Base-by-base conservation (phyloP, 768 basidiomycete genomes). In the Lactifluus hygrophoroides region DNA sequence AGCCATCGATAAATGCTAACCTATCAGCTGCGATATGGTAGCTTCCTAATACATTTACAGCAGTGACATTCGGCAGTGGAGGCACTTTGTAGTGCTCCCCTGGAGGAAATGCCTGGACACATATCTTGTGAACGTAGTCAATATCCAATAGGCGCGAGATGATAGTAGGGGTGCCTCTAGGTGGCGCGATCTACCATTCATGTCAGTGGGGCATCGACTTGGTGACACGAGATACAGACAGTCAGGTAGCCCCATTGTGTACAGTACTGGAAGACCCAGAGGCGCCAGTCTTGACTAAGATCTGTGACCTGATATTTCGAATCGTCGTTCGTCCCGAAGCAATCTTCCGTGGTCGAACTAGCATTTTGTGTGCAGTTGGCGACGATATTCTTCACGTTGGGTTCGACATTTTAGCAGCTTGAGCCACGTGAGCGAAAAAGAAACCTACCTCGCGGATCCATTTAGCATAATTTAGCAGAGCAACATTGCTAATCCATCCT, bases 161-260 rank as follows among this genome's bases (percentile, higher is more conserved):
- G 63, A 98, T 87, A 3, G 84, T 77, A 6, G 92, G 89, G 16
- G 79, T 69, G 5, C 77, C 75, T 37, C 77, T 78, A 1, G 86
- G 87, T 3, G 90, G 90, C 1, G 88, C 80, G 13, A 86, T 85
- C 88, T 91, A 54, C 1, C 14, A 17, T 19, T 2, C 28, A 42
- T 34, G 14, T 25, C 14, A 34, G 17, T 11, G 9, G n/a, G 8
- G 9, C n/a, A 14, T 9, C 19, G n/a, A 23, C 42, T 5, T 21
- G 11, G 21, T 27, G 13, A 52, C 32, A 21, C 25, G 25, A 44
- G 50, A 51, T 21, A 57, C 81, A 34, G 65, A 88, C 90, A 28
- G 78, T 84, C 69, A 95, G 94, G 71, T 92, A 99, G 2, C 94
- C 95, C 95, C 95, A 97, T 66, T 95, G 82, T 0, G 90, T 93